Percentiles rank a stretch among this genome's conserved stretches.
These are phyloP conservation scores for Magnusiomyces fungicola DNA, from an alignment of 1,139 yeast species.

Conservation along the genomic window DNA sequence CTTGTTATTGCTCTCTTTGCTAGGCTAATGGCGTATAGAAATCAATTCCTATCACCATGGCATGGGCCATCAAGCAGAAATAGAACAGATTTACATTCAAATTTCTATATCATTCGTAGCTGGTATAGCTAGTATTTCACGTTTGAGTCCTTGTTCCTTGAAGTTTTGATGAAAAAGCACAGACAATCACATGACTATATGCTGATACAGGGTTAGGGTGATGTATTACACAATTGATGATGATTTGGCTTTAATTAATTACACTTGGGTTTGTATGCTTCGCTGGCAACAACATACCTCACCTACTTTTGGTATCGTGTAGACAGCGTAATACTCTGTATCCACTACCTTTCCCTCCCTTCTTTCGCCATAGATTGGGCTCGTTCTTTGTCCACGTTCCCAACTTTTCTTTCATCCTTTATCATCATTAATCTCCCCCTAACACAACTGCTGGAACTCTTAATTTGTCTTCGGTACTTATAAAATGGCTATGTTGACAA, in stretches of 20 bases:
- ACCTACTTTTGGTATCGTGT: neutral
- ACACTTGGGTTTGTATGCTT: neutral
- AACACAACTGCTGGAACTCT: neutral
- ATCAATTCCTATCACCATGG: no score
- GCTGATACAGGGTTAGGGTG: neutral
- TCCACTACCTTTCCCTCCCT: neutral
- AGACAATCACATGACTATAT: no score
- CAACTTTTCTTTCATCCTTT: neutral
- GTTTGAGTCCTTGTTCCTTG: no score
- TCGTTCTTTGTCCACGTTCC: neutral
- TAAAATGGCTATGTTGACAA: constrained; percentile 92
- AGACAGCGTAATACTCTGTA: neutral
- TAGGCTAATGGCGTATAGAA: no score
- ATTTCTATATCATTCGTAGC: no score
- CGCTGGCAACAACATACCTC: neutral
- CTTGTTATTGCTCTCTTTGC: no score
- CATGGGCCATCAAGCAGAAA: no score
- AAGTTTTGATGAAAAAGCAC: no score
- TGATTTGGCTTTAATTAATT: neutral
- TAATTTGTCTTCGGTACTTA: neutral
- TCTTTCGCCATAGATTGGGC: neutral
- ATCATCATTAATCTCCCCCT: neutral
- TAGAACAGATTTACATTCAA: no score
- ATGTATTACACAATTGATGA: neutral
- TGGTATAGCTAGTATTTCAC: no score